Evolutionary conservation across 2,329 filamentous ascomycete species (phyloP), one percentile per base, ranked within the genome.

Genomic region (Plectosphaerella sp.): DNA sequence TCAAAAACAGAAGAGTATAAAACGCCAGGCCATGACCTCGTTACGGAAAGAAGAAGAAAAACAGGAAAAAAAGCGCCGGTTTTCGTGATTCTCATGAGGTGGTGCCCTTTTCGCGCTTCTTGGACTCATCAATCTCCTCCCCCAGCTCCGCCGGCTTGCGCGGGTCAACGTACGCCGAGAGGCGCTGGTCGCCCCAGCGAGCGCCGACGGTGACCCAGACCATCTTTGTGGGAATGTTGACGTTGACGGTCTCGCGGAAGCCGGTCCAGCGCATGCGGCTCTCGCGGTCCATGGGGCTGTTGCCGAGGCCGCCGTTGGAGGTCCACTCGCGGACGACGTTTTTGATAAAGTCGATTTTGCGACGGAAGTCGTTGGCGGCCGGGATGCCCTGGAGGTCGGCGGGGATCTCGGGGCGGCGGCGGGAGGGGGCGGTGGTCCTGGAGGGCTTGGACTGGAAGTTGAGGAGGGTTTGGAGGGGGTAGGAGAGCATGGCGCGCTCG

Each of bases 281-380:
- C 42, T 79, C 75, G 50, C 74, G 73, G 54, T 71, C 73, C 77
- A 85, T 84, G 56, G 79, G 74, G 58, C 80, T 83, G 64, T 83
- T 84, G 49, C 89, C 89, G 33, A 92, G 69, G 2, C 89, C 89
- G 3, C 83, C 84, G 59, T 87, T 86, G 51, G 65, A 62, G 12
- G 84, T 80, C 89, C 89, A 93, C 65, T 90, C 86, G 57, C 78
- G 79, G 11, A 91, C 77, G 15, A 90, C 78, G 49, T 78, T 71
- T 58, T 79, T 77, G 61, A 92, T 82, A 64, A 92, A 92, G 54
- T 84, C 79, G 52, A 93, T 79, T 73, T 93, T 93, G 60, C 76
- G 77, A 35, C 85, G 82, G 64, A 93, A 82, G 58, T 86, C 81
- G 65, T 93, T 93, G 41, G 86, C 85, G 18, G 80, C 78, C 0